Conservation (phyloP, 2,329 filamentous ascomycete genomes). For the Didymella lethalis region DNA sequence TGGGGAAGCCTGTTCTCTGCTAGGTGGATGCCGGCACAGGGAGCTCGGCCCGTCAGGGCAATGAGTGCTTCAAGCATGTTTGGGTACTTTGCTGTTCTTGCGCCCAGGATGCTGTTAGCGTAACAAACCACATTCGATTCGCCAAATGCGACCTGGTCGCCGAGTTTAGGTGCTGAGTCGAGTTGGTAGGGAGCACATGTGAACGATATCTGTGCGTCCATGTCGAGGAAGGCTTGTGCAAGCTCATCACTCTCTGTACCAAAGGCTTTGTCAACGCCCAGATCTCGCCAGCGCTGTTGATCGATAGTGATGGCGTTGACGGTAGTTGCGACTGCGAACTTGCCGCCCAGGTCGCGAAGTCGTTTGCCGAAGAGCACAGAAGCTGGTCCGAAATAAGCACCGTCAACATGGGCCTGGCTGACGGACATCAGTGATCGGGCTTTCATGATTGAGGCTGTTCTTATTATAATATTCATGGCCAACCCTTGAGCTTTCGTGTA, state of each 20-base stretch:
- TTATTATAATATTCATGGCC: slow-evolving; percentile 52
- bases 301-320: slow-evolving; percentile 58
- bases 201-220: slow-evolving; percentile 55
- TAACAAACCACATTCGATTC: slow-evolving; percentile 59
- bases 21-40: slow-evolving; percentile 41
- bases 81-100: slow-evolving; percentile 57
- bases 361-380: slow-evolving; percentile 50
- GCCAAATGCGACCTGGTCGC: slow-evolving; percentile 56
- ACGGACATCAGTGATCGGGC: slow-evolving; percentile 46
- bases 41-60: slow-evolving; percentile 54
- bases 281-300: slow-evolving; percentile 50
- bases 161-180: slow-evolving; percentile 43
- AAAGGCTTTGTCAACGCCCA: slow-evolving; percentile 46
- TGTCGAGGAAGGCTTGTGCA: slow-evolving; percentile 50
- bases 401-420: slow-evolving; percentile 55
- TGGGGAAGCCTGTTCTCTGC: slow-evolving; percentile 28
- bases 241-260: slow-evolving; percentile 46
- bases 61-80: slow-evolving; percentile 57
- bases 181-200: slow-evolving; percentile 58
- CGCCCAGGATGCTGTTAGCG: slow-evolving; percentile 57
- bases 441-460: slow-evolving; percentile 48
- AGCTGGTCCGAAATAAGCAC: slow-evolving; percentile 54
- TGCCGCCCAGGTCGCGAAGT: slow-evolving; percentile 47
- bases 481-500: slow-evolving; percentile 42
- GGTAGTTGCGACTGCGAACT: slow-evolving; percentile 52